These are phyloP conservation scores for Trametes pubescens DNA, from an alignment of 1,284 basidiomycete species.

Conservation along the genomic window DNA sequence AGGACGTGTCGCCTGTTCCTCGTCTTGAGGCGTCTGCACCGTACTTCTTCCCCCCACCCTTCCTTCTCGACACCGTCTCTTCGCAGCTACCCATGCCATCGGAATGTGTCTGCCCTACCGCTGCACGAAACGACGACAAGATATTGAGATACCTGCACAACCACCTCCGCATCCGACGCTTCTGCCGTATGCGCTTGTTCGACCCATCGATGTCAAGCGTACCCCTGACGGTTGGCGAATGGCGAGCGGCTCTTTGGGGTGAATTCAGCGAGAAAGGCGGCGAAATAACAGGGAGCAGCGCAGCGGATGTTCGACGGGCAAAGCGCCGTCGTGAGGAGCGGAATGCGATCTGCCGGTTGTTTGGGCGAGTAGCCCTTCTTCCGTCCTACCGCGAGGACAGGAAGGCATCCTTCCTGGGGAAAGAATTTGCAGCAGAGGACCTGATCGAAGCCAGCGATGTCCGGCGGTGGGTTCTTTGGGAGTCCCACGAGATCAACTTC, in stretches of 20 bases:
- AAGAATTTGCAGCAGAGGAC: not conserved
- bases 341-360: conserved; percentile 3
- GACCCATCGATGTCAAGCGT: not conserved
- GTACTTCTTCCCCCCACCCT: conserved; percentile 17
- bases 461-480: conserved; percentile 4
- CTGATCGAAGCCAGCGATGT: not conserved
- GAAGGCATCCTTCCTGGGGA: no score
- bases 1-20: not conserved
- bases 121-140: conserved; percentile 4
- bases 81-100: not conserved
- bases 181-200: conserved; percentile 13
- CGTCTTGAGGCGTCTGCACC: not conserved
- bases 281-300: not conserved
- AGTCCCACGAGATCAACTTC: conserved; percentile 19
- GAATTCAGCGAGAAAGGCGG: not conserved
- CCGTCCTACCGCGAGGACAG: conserved; percentile 3
- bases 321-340: not conserved
- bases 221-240: conserved; percentile 12
- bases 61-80: conserved; percentile 1
- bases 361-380: conserved; percentile 1
- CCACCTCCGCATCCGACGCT: conserved; percentile 11
- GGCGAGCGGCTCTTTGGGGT: conserved; percentile 18
- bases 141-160: conserved; percentile 15
- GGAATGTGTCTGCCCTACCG: not conserved
- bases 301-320: not conserved